Conservation (phyloP, 176 grass and related monocot genomes). For the Bromus sterilis region DNA sequence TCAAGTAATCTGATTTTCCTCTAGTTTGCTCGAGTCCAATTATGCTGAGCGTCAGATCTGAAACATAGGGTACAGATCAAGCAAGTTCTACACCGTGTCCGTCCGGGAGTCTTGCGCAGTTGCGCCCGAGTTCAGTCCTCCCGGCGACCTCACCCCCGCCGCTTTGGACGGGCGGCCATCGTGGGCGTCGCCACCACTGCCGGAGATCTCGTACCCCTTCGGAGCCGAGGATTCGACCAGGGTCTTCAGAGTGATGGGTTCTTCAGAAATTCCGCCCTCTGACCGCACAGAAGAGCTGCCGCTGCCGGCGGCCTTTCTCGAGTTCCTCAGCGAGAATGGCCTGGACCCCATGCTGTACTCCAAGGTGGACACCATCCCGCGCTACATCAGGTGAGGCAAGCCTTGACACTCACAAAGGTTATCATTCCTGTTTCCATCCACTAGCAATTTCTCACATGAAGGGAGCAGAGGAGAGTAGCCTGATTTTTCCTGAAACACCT, state of each 20-base stretch:
- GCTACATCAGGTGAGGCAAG: constrained; percentile 79
- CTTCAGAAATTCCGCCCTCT: background rate
- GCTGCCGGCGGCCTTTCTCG: constrained; percentile 58
- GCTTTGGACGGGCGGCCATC: background rate
- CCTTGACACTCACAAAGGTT: background rate
- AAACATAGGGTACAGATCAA: background rate
- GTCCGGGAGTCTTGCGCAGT: too few species aligned
- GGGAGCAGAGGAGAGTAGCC: background rate
- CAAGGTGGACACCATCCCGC: constrained; percentile 55
- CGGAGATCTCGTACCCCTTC: background rate
- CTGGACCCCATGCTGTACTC: constrained; percentile 73
- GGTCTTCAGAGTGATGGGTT: background rate
- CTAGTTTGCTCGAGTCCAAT: background rate
- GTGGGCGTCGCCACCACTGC: background rate
- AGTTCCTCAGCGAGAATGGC: constrained; percentile 79
- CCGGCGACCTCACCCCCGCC: background rate
- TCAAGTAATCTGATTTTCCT: too few species aligned
- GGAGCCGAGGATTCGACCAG: background rate
- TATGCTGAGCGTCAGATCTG: background rate
- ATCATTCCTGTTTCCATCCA: background rate
- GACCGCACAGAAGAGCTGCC: constrained; percentile 17
- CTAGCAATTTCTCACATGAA: background rate
- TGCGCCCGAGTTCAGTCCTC: background rate
- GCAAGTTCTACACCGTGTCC: background rate
- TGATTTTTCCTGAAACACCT: constrained; percentile 10